A percentile compares a stretch with the other conserved stretches of the same genome.
phyloP scores from a whole-genome alignment of 2,329 filamentous ascomycete species.

The Cladophialophora chaetospira region DNA sequence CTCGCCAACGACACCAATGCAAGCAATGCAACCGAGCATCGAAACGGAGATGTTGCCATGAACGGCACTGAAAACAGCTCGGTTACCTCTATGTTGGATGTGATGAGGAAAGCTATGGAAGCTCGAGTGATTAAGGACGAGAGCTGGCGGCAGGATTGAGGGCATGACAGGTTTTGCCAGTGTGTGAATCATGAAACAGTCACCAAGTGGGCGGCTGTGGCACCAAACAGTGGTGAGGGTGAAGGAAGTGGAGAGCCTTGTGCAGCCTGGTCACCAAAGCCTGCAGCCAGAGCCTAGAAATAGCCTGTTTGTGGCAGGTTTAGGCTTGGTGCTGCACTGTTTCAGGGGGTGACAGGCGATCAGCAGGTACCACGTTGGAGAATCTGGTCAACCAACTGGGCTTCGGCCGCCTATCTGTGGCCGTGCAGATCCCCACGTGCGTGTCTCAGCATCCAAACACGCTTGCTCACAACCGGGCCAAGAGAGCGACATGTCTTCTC shows the following conservation, averaged over 20 bases:
- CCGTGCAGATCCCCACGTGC: constrained; percentile 23
- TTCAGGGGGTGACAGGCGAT: constrained; percentile 15
- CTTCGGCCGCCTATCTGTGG: constrained; percentile 9
- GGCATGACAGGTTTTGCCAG: constrained; percentile 24
- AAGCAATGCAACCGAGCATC: constrained; percentile 19
- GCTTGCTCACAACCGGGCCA: not conserved
- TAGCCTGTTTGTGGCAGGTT: constrained; percentile 1
- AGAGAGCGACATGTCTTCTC: not conserved
- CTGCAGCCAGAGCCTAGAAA: not conserved
- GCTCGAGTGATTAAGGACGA: constrained; percentile 31
- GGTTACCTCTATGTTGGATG: constrained; percentile 21
- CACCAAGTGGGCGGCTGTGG: constrained; percentile 25
- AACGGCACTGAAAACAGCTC: constrained; percentile 16
- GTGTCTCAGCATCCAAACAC: constrained; percentile 21
- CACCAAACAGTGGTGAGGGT: constrained; percentile 27
- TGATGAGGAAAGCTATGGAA: constrained; percentile 30
- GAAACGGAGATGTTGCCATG: constrained; percentile 28
- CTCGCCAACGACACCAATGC: constrained; percentile 19
- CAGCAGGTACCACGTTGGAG: not conserved
- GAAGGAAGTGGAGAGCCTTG: constrained; percentile 10
- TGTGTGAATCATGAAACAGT: constrained; percentile 28
- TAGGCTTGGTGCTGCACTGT: not conserved
- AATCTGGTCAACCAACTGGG: constrained; percentile 9
- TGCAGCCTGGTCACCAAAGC: not conserved
- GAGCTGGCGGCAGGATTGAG: constrained; percentile 27